A percentile compares a stretch with the other conserved stretches of the same genome.
These are phyloP conservation scores for Ascochyta clinopodiicola DNA, from an alignment of 2,329 filamentous ascomycete genomes.

Conservation along the genomic window DNA sequence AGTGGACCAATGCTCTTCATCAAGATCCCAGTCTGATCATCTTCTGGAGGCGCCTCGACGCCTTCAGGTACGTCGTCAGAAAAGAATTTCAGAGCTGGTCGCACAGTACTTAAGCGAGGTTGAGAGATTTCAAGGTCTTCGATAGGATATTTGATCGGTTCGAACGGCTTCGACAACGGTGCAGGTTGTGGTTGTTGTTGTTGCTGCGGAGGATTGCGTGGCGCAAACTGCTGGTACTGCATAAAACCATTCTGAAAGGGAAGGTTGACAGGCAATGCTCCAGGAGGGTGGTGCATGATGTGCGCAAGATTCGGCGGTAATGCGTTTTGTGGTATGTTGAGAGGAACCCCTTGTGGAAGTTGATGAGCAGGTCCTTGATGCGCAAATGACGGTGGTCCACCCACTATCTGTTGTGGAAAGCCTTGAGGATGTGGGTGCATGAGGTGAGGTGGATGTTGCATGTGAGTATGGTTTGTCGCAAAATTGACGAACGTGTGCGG, in stretches of 20 bases:
- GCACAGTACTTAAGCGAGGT: slow-evolving; percentile 65
- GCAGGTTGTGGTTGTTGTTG: slow-evolving; percentile 56
- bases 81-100: slow-evolving; percentile 80
- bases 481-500: slow-evolving; percentile 58
- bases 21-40: slow-evolving; percentile 63
- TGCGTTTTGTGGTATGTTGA: slow-evolving; percentile 9
- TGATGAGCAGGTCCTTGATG: slow-evolving; percentile 12
- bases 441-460: slow-evolving; percentile 17
- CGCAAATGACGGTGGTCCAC: slow-evolving; percentile 6
- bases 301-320: slow-evolving; percentile 33
- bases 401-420: slow-evolving; percentile 9
- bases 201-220: slow-evolving; percentile 45
- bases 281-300: slow-evolving; percentile 20
- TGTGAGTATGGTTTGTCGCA: slow-evolving; percentile 60
- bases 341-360: slow-evolving; percentile 10
- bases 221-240: slow-evolving; percentile 26
- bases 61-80: slow-evolving; percentile 64
- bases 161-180: slow-evolving; percentile 51
- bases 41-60: slow-evolving; percentile 44
- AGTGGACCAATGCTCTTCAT: slow-evolving; percentile 87
- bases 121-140: slow-evolving; percentile 87
- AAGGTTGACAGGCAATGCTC: slow-evolving; percentile 8
- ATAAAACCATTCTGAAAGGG: slow-evolving; percentile 19
- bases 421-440: slow-evolving; percentile 11
- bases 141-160: slow-evolving; percentile 89